Evolutionary conservation across 1,284 basidiomycete species (phyloP), one percentile per base, ranked within the genome.

Genomic region (Apiotrichum veenhuisii): DNA sequence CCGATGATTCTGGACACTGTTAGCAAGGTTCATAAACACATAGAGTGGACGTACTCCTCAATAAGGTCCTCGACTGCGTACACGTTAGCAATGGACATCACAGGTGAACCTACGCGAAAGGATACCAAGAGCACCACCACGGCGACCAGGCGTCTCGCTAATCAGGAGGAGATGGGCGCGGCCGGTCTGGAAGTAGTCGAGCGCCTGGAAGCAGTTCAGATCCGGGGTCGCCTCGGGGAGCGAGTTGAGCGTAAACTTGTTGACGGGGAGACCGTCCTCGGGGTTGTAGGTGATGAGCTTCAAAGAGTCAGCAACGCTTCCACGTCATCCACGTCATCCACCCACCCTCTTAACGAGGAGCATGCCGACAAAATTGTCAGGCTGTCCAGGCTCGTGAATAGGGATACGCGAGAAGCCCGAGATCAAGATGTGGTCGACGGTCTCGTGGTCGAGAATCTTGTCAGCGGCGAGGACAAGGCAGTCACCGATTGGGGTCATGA

Each of bases 391-490:
- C 64, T 88, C 85, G 71, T 97, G 89, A 1, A 98, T 83, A 0
- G 95, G 95, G 64, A 98, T 91, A 25, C 95, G 86, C 2, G 92
- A 96, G 74, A 97, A 97, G 0, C 95, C 95, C 57, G 87, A 91
- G 18, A 84, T 72, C 83, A 93, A 82, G 45, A 76, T 75, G 44
- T 82, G 81, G 70, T 94, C 86, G 38, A 95, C 85, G 0, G 84
- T 84, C 0, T 84, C 80, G 64, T 91, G 86, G 73, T 96, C 87
- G 46, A 98, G 77, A 27, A 94, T 81, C 11, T 85, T 83, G 71
- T 96, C 88, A 22, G 85, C 76, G 86, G 72, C 57, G 22, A 78
- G 65, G 15, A 67, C 74, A 40, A 78, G 65, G 50, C 76, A 77
- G 63, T 78, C 77, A 69, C 83, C 79, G 76, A 93, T 86, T 0